phyloP scores from a whole-genome alignment of 176 grass and related monocot genomes.

The Carex kokanica region DNA sequence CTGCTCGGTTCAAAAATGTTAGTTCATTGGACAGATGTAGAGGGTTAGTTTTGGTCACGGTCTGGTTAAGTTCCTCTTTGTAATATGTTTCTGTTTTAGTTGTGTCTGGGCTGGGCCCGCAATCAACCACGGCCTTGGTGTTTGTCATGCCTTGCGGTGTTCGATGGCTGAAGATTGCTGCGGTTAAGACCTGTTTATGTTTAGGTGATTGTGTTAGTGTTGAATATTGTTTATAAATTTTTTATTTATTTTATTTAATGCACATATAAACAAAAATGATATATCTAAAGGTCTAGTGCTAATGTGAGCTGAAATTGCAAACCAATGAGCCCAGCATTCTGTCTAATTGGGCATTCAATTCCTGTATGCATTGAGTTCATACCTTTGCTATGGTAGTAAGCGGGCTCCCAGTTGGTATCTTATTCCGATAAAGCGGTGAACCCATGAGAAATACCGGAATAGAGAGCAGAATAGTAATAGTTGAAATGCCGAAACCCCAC shows the following conservation, averaged over 20 bases:
- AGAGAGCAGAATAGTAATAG: conserved; percentile 78
- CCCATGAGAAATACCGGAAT: conserved; percentile 62
- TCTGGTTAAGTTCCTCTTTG: background rate
- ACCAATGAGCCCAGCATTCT: background rate
- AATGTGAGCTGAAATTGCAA: background rate
- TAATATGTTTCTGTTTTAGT: conserved; percentile 7
- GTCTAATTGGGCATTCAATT: background rate
- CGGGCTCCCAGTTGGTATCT: conserved; percentile 82
- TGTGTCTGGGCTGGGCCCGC: conserved; percentile 42
- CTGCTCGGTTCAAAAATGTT: conserved; percentile 57
- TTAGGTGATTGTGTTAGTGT: background rate
- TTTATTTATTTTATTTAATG: background rate
- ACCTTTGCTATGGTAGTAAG: conserved; percentile 80
- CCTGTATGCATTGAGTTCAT: background rate
- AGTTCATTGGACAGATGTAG: conserved; percentile 35
- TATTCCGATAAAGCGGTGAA: conserved; percentile 55
- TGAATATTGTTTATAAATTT: background rate
- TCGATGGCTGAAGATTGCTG: conserved; percentile 24
- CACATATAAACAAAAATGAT: background rate
- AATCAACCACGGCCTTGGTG: conserved; percentile 57
- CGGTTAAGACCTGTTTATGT: conserved; percentile 32
- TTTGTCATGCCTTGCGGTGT: conserved; percentile 30
- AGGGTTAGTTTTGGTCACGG: background rate
- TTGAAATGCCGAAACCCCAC: conserved; percentile 83
- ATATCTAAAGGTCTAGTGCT: too few species aligned